Conservation (phyloP, 768 basidiomycete genomes). For the Dictyophora rubrovolvata region DNA sequence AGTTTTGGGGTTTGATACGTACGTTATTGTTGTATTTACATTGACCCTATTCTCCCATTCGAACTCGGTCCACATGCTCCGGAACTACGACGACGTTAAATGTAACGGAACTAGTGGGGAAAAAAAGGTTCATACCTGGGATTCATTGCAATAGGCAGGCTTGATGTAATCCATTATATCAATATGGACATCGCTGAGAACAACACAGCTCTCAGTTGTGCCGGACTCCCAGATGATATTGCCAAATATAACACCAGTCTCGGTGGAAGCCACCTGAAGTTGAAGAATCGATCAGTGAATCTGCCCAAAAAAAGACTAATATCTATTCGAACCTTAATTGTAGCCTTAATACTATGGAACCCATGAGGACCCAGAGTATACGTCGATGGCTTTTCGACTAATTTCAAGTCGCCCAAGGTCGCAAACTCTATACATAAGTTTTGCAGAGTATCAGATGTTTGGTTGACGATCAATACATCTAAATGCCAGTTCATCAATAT, state of each 20-base stretch:
- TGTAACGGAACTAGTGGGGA: background rate
- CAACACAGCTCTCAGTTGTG: slow-evolving; percentile 82
- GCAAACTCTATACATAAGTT: slow-evolving; percentile 97
- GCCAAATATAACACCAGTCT: slow-evolving; percentile 97
- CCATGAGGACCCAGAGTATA: slow-evolving; percentile 92
- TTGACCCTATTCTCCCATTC: slow-evolving; percentile 99
- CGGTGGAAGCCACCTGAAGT: slow-evolving; percentile 74
- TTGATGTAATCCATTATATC: slow-evolving; percentile 99
- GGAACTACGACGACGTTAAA: slow-evolving; percentile 47
- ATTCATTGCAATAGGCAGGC: slow-evolving; percentile 90
- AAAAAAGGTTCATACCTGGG: slow-evolving; percentile 50
- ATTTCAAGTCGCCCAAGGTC: slow-evolving; percentile 91
- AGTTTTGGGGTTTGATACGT: slow-evolving; percentile 24
- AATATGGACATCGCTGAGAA: slow-evolving; percentile 93
- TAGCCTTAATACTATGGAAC: slow-evolving; percentile 98
- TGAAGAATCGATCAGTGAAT: background rate
- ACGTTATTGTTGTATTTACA: slow-evolving; percentile 76
- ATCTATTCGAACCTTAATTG: slow-evolving; percentile 59
- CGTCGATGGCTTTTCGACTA: slow-evolving; percentile 90
- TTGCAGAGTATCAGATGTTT: slow-evolving; percentile 87
- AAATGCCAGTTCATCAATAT: background rate
- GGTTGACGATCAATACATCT: slow-evolving; percentile 97
- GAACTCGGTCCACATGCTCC: slow-evolving; percentile 99
- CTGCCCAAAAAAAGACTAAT: background rate
- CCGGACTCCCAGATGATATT: slow-evolving; percentile 94